A percentile compares a stretch with the other conserved stretches of the same genome.
phyloP scores from a whole-genome alignment of 1,139 yeast species.

The Nematodospora anomalae region DNA sequence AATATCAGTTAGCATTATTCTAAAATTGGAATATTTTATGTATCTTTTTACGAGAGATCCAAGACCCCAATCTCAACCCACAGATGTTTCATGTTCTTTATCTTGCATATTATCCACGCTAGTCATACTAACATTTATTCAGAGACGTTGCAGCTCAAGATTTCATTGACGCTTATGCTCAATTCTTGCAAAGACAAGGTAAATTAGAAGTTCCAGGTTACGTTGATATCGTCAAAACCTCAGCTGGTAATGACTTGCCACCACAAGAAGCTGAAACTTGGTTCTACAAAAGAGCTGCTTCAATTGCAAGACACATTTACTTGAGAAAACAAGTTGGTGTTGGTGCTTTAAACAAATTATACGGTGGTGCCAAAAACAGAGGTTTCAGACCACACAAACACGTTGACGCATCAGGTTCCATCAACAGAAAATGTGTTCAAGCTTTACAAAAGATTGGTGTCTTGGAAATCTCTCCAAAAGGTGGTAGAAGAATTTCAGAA shows the following conservation, averaged over 20 bases:
- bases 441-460: constrained; percentile 98
- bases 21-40: too few relatives aligned
- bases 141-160: constrained; percentile 99
- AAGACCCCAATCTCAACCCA: constrained; percentile 2
- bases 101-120: constrained; percentile 1
- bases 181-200: constrained; percentile 99
- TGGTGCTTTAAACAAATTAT: constrained; percentile 97
- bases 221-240: constrained; percentile 99
- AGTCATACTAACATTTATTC: constrained; percentile 34
- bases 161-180: constrained; percentile 99
- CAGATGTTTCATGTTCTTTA: neutral
- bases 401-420: constrained; percentile 98
- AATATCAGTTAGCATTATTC: too few relatives aligned
- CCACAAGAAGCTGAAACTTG: constrained; percentile 99
- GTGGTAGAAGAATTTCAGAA: constrained; percentile 99
- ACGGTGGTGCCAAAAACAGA: constrained; percentile 99
- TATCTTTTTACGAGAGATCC: too few relatives aligned
- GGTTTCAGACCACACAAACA: constrained; percentile 99
- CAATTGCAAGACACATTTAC: constrained; percentile 99
- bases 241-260: constrained; percentile 98
- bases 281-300: constrained; percentile 99
- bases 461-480: constrained; percentile 93
- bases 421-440: constrained; percentile 98
- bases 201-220: constrained; percentile 99
- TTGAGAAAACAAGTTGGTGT: constrained; percentile 99